phyloP scores from a whole-genome alignment of 139 green algal genomes.

The Helicosporidium sp. region DNA sequence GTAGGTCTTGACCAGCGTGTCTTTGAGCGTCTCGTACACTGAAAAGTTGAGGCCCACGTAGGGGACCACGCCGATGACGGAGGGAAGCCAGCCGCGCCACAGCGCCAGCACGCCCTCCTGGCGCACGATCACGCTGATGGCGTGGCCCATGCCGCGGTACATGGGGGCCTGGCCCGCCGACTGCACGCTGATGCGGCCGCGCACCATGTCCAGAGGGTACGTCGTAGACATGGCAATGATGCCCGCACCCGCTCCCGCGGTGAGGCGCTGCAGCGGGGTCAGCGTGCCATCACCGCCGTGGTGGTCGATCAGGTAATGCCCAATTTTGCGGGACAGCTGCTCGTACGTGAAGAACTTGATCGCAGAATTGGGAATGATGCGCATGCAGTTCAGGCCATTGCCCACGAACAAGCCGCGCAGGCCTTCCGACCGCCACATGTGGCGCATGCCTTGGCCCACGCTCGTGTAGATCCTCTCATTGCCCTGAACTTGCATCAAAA shows the following conservation, averaged over 20 bases:
- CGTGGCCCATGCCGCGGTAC: constrained; percentile 85
- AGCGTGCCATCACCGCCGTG: constrained; percentile 67
- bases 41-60: constrained; percentile 97
- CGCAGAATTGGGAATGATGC: constrained; percentile 92
- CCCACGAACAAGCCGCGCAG: constrained; percentile 82
- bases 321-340: constrained; percentile 40
- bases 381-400: constrained; percentile 93
- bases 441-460: constrained; percentile 51
- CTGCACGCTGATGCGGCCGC: constrained; percentile 22
- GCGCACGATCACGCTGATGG: constrained; percentile 45
- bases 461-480: constrained; percentile 75
- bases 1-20: constrained; percentile 44
- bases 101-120: constrained; percentile 77
- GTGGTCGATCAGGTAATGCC: constrained; percentile 35
- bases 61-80: constrained; percentile 88
- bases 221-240: constrained; percentile 91
- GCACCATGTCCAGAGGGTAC: constrained; percentile 96
- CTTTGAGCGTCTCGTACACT: constrained; percentile 93
- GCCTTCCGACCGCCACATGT: constrained; percentile 69
- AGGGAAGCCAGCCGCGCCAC: constrained; percentile 90
- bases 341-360: constrained; percentile 97
- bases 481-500: constrained; percentile 92
- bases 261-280: constrained; percentile 62
- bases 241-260: constrained; percentile 71
- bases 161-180: constrained; percentile 35